phyloP scores from a whole-genome alignment of 306 rosid genomes.

The Cajanus cajan region DNA sequence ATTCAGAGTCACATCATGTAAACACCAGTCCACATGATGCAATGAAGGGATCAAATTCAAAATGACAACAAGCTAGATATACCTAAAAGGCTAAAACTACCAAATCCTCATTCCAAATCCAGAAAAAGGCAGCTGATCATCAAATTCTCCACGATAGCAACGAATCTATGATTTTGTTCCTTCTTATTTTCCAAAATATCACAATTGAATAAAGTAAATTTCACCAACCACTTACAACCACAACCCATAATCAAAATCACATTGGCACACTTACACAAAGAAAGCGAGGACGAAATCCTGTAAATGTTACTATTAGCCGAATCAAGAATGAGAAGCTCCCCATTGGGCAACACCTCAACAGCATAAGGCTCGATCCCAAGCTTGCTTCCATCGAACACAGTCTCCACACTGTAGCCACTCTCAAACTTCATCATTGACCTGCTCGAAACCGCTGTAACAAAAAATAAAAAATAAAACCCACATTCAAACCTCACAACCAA shows the following conservation, averaged over 20 bases:
- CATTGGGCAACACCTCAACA: conserved; percentile 74
- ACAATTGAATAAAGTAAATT: background rate
- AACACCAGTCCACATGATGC: background rate
- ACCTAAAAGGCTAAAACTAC: background rate
- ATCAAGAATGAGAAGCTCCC: conserved; percentile 87
- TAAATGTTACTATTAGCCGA: conserved; percentile 80
- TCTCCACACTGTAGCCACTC: conserved; percentile 88
- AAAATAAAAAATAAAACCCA: conserved; percentile 9
- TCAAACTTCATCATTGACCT: conserved; percentile 90
- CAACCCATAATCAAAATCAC: background rate
- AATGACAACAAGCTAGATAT: background rate
- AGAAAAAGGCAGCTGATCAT: background rate
- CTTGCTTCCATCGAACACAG: conserved; percentile 97
- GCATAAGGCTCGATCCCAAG: conserved; percentile 92
- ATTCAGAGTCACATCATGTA: background rate
- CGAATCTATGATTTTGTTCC: background rate
- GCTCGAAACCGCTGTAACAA: conserved; percentile 57
- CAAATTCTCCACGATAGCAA: conserved; percentile 6
- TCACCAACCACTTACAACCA: background rate
- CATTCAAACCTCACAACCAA: conserved; percentile 25
- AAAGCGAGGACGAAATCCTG: conserved; percentile 80
- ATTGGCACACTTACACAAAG: conserved; percentile 66
- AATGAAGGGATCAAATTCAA: background rate
- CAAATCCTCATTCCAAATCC: conserved; percentile 6
- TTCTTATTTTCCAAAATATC: background rate